Conservation (phyloP, 2,329 filamentous ascomycete genomes). For the Cytospora mali region DNA sequence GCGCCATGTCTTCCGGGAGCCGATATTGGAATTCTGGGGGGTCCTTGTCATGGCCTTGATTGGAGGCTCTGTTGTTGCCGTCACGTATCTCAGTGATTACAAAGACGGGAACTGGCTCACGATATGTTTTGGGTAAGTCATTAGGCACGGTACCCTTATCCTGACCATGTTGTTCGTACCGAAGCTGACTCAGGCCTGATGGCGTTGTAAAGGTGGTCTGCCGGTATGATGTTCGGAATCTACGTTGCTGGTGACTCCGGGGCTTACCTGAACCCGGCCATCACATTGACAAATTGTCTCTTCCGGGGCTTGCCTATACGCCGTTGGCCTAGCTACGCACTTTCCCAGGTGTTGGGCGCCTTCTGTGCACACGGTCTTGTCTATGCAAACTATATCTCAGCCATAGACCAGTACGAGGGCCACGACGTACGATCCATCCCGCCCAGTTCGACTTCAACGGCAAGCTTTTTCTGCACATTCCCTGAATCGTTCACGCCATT, state of each 20-base stretch:
- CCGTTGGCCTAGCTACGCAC: slow-evolving; percentile 10
- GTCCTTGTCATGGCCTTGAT: slow-evolving; percentile 8
- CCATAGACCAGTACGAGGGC: slow-evolving; percentile 16
- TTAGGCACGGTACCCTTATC: no score
- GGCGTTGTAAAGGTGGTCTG: slow-evolving; percentile 3
- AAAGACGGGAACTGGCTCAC: slow-evolving; percentile 12
- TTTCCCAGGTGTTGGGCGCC: slow-evolving; percentile 4
- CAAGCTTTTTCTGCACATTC: slow-evolving; percentile 18
- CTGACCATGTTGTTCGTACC: neutral
- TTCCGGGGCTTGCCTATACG: slow-evolving; percentile 14
- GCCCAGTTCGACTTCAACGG: slow-evolving; percentile 4
- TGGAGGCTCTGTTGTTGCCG: slow-evolving; percentile 5
- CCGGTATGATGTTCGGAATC: slow-evolving; percentile 16
- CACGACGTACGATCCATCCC: slow-evolving; percentile 9
- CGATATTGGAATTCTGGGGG: slow-evolving; percentile 15
- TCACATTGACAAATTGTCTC: slow-evolving; percentile 15
- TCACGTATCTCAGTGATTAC: slow-evolving; percentile 14
- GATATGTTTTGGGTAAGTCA: slow-evolving; percentile 10
- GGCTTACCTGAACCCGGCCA: slow-evolving; percentile 16
- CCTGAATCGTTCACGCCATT: slow-evolving; percentile 9
- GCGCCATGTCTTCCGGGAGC: slow-evolving; percentile 9
- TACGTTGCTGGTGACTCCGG: slow-evolving; percentile 15
- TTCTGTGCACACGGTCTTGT: slow-evolving; percentile 15
- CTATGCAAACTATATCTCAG: slow-evolving; percentile 14
- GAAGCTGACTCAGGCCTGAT: neutral